Evolutionary conservation across 768 basidiomycete species (phyloP).

Genomic region (Kwoniella sp.): DNA sequence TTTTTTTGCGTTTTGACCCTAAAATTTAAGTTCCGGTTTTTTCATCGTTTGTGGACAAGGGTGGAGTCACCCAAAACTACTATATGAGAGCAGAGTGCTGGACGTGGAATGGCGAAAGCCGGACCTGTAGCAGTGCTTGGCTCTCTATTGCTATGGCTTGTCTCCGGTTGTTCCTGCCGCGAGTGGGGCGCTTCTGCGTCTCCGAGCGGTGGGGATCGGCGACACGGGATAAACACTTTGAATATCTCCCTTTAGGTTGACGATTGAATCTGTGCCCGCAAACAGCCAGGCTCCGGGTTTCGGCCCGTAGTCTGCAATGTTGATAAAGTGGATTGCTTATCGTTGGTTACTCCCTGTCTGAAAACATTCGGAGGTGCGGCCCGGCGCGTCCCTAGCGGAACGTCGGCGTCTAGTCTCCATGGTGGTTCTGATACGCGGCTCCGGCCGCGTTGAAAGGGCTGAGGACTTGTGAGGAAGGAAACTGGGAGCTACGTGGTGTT

Average conservation of each 20-base stretch:
- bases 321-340: slow-evolving; percentile 57
- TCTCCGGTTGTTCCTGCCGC: not conserved
- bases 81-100: slow-evolving; percentile 20
- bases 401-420: slow-evolving; percentile 54
- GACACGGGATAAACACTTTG: not conserved
- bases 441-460: slow-evolving; percentile 52
- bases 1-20: slow-evolving; percentile 26
- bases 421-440: slow-evolving; percentile 53
- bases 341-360: slow-evolving; percentile 56
- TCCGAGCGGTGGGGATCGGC: not conserved
- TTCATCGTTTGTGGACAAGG: slow-evolving; percentile 14
- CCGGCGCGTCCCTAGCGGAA: slow-evolving; percentile 34
- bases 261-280: not conserved
- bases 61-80: slow-evolving; percentile 12
- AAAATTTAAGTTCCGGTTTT: slow-evolving; percentile 23
- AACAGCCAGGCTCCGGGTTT: slow-evolving; percentile 9
- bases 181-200: slow-evolving; percentile 1
- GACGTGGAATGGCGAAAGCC: too few relatives aligned
- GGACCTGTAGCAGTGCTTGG: not conserved
- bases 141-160: slow-evolving; percentile 10
- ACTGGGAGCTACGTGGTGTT: slow-evolving; percentile 56
- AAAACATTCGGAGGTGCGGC: slow-evolving; percentile 56
- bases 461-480: slow-evolving; percentile 61
- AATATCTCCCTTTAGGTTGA: not conserved
- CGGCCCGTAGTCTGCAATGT: slow-evolving; percentile 24